Evolutionary conservation across 257 asterid genomes (phyloP).

Genomic region (Rauvolfia tetraphylla): DNA sequence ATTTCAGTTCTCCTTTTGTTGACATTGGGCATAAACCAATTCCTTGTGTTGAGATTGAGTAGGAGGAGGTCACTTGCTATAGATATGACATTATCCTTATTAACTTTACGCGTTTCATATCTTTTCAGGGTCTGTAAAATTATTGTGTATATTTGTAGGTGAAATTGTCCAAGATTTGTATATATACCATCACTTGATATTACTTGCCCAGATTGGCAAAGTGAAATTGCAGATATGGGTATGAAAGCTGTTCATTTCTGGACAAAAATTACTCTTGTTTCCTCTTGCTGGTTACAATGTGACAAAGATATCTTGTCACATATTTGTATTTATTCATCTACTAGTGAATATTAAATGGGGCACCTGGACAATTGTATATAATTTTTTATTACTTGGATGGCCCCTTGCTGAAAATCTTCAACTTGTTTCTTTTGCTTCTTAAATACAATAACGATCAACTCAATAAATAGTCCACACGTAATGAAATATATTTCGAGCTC

Average conservation of each 20-base stretch:
- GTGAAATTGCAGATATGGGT: neutral
- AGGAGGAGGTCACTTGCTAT: neutral
- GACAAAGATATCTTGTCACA: conserved; percentile 30
- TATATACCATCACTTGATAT: neutral
- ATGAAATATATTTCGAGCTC: conserved; percentile 1
- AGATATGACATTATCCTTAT: no score
- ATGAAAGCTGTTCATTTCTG: neutral
- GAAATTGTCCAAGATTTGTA: neutral
- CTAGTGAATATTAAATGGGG: neutral
- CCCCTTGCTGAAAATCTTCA: conserved; percentile 51
- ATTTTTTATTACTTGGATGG: conserved; percentile 23
- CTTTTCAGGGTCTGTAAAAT: neutral
- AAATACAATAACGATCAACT: conserved; percentile 34
- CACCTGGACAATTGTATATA: conserved; percentile 9
- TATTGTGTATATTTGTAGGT: neutral
- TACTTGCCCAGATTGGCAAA: neutral
- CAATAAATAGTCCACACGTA: conserved; percentile 29
- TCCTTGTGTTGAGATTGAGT: neutral
- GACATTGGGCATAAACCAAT: no score
- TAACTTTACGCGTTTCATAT: no score
- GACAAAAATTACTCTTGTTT: conserved; percentile 5
- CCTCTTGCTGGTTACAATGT: neutral
- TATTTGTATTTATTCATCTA: conserved; percentile 12
- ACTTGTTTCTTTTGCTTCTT: conserved; percentile 33
- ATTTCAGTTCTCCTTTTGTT: neutral